Evolutionary conservation across 2,329 filamentous ascomycete species (phyloP), one percentile per base, ranked within the genome.

Genomic region (Arthrobotrys sphaeroides): DNA sequence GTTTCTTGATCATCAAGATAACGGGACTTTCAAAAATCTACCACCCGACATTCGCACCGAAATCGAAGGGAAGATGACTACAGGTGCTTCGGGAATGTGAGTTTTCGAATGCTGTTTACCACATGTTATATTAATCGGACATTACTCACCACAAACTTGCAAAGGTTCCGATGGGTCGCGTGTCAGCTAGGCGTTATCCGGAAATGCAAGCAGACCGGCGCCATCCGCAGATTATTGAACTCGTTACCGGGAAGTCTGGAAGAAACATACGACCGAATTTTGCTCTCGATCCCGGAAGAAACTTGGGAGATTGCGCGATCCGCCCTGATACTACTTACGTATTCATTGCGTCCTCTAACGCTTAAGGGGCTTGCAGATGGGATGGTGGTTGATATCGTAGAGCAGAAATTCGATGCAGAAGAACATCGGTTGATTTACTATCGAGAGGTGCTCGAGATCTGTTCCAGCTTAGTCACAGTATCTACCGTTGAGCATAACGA

Each of bases 111-210:
- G 10, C 6, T 12, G 7, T 31, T 47, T 61, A 53, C 45, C 1
- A 40, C 12, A 4, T 9, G 12, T 24, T 18, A 13, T 49, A 20
- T 5, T 13, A 5, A 43, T 40, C 1, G 6, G 45, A n/a, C 6
- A 64, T 18, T n/a, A 47, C 36, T 73, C 22, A 72, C 10, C 10
- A 36, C 16, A 33, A 7, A 13, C 38, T 22, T 10, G 7, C 13
- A 2, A 38, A 80, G 79, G 68, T 81, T 81, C 26, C 80, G 80
- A 5, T 81, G 78, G 80, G 80, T 78, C 22, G 79, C 79, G 28
- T 78, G 80, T n/a, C 79, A 78, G 45, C 77, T 81, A 62, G 79
- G 80, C n/a, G 73, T 36, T 33, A 45, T 77, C 22, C 51, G 42
- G 12, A 51, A 49, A 16, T 72, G 55, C 26, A 62, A 65, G n/a